These are phyloP conservation scores for Begonia masoniana DNA, from an alignment of 306 rosid genomes.

Conservation along the genomic window DNA sequence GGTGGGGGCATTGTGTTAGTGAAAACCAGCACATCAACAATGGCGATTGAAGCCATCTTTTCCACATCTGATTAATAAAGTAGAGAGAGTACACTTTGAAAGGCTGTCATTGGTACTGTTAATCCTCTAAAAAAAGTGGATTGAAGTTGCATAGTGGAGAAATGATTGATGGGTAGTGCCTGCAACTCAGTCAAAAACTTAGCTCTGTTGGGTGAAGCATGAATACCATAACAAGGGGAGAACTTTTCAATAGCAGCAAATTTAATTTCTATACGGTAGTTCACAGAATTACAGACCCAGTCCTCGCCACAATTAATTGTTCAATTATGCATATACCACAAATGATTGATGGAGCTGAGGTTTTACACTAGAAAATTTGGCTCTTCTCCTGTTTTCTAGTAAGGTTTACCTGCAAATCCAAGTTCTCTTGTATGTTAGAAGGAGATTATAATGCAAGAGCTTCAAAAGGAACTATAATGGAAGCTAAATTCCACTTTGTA, in stretches of 20 bases:
- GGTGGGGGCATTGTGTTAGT: background rate
- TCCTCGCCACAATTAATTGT: background rate
- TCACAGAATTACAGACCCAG: background rate
- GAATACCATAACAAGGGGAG: background rate
- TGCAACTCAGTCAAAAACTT: background rate
- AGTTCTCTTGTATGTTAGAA: background rate
- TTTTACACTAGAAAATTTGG: no score
- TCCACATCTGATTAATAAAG: background rate
- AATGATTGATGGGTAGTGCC: background rate
- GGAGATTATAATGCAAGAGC: no score
- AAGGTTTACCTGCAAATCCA: background rate
- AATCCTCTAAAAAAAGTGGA: background rate
- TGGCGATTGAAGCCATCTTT: background rate
- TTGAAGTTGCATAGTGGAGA: background rate
- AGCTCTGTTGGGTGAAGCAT: background rate
- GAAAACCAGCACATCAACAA: background rate
- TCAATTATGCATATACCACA: no score
- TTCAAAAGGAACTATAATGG: no score
- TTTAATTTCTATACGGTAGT: background rate
- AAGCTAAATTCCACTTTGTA: no score
- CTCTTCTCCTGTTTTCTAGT: background rate
- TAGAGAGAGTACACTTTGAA: background rate
- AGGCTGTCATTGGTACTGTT: background rate
- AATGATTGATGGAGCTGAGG: no score
- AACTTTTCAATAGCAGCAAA: background rate